Conservation (phyloP, 2,329 filamentous ascomycete species). For the Alternaria atra region DNA sequence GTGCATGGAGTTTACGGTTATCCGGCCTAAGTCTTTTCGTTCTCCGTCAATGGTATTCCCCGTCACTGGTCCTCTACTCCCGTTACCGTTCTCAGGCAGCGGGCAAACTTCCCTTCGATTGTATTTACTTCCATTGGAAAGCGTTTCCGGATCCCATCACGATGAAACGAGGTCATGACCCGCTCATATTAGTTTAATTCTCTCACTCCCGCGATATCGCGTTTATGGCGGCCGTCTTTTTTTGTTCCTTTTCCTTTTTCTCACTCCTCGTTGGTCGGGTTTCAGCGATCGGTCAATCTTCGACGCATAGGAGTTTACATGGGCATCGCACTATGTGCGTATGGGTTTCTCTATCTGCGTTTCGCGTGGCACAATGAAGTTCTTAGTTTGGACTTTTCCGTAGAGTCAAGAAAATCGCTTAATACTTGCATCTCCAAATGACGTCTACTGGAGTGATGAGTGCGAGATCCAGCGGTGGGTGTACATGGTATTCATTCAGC, state of each 20-base stretch:
- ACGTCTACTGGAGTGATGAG: not conserved
- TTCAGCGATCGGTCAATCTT: conserved; percentile 19
- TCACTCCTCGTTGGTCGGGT: conserved; percentile 14
- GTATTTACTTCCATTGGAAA: conserved; percentile 47
- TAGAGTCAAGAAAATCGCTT: conserved; percentile 33
- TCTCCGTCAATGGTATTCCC: not conserved
- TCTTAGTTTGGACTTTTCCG: conserved; percentile 14
- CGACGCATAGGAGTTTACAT: conserved; percentile 30
- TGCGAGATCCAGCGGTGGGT: not conserved
- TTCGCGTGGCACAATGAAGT: conserved; percentile 14
- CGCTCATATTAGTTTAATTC: conserved; percentile 35
- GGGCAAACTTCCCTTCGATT: conserved; percentile 30
- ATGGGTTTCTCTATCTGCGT: conserved; percentile 15
- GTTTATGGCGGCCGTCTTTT: conserved; percentile 12
- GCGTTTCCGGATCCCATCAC: conserved; percentile 39
- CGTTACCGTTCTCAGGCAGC: conserved; percentile 4
- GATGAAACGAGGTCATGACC: conserved; percentile 51
- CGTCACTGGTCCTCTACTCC: conserved; percentile 6
- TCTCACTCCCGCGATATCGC: conserved; percentile 20
- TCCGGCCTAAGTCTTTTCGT: conserved; percentile 26
- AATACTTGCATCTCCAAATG: conserved; percentile 33
- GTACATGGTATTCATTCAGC: not conserved
- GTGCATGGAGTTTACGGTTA: conserved; percentile 39
- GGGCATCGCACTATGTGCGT: conserved; percentile 28
- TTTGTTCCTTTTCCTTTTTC: conserved; percentile 23